Evolutionary conservation across 2,329 filamentous ascomycete species (phyloP).

Genomic region (Botrytis hyacinthi): DNA sequence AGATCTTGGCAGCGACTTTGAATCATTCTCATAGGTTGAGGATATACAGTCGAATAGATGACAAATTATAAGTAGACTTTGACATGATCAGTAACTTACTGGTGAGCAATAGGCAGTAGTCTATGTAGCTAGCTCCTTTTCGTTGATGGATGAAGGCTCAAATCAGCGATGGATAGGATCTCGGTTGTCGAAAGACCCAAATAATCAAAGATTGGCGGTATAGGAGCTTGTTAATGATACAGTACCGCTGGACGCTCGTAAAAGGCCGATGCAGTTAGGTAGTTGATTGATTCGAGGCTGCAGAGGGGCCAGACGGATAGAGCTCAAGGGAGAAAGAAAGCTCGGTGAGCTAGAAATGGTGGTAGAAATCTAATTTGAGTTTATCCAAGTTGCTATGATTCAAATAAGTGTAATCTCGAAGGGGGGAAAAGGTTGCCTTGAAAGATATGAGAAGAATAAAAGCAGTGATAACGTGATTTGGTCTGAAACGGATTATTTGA

Average conservation of each 20-base stretch:
- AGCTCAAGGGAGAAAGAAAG: neutral
- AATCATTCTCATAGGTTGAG: neutral
- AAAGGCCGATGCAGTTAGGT: neutral
- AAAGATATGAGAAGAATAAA: neutral
- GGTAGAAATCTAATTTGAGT: neutral
- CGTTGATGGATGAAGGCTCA: neutral
- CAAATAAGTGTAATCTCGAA: neutral
- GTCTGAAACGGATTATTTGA: no score
- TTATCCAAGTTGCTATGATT: neutral
- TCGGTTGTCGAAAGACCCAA: neutral
- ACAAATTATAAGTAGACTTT: fast-evolving
- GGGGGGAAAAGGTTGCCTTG: neutral
- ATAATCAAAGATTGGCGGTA: neutral
- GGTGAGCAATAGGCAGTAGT: neutral
- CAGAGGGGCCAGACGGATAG: neutral
- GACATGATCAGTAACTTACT: neutral
- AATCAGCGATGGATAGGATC: neutral
- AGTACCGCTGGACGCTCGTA: neutral
- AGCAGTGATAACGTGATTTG: neutral
- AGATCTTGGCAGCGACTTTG: neutral
- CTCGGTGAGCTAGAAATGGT: neutral
- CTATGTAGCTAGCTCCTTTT: neutral
- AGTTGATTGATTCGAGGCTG: neutral
- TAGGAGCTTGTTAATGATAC: neutral
- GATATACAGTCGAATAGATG: neutral